These are phyloP conservation scores for Penicillium paneum DNA, from an alignment of 2,329 filamentous ascomycete species.

Conservation along the genomic window DNA sequence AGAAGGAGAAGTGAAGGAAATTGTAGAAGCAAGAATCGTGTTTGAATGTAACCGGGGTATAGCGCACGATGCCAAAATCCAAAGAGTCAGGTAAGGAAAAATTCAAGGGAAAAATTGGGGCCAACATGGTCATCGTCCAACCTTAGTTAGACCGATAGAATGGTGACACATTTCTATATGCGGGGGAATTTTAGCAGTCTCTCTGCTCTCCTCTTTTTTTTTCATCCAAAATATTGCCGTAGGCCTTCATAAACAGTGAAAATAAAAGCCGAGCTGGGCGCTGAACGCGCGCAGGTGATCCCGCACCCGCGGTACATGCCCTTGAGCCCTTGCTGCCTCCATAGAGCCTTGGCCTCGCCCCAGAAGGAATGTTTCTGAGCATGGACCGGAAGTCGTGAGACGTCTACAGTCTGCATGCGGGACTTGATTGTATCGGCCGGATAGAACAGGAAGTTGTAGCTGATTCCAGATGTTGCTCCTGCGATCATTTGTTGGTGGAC, in stretches of 20 bases:
- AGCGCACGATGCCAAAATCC: constrained; percentile 7
- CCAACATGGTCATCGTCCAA: neutral
- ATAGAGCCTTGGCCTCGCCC: constrained; percentile 69
- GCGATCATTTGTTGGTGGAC: constrained; percentile 84
- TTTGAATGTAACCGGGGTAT: constrained; percentile 7
- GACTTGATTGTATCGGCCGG: constrained; percentile 97
- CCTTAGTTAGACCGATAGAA: neutral
- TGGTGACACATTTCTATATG: constrained; percentile 10
- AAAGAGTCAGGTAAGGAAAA: neutral
- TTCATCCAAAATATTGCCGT: constrained; percentile 60
- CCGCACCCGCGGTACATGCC: constrained; percentile 93
- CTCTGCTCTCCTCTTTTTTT: neutral
- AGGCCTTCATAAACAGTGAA: constrained; percentile 92
- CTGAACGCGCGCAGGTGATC: constrained; percentile 82
- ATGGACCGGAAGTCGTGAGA: constrained; percentile 43
- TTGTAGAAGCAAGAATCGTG: neutral
- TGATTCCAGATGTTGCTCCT: constrained; percentile 83
- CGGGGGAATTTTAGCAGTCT: neutral
- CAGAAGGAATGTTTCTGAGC: constrained; percentile 64
- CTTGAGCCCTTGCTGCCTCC: constrained; percentile 74
- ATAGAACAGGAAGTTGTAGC: constrained; percentile 96
- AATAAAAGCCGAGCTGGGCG: constrained; percentile 96
- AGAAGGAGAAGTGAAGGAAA: neutral
- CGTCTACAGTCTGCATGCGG: constrained; percentile 85
- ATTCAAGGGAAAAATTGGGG: neutral